These are phyloP conservation scores for Coemansia sp. DNA, from an alignment of 192 early-diverging fungal species.

Conservation along the genomic window DNA sequence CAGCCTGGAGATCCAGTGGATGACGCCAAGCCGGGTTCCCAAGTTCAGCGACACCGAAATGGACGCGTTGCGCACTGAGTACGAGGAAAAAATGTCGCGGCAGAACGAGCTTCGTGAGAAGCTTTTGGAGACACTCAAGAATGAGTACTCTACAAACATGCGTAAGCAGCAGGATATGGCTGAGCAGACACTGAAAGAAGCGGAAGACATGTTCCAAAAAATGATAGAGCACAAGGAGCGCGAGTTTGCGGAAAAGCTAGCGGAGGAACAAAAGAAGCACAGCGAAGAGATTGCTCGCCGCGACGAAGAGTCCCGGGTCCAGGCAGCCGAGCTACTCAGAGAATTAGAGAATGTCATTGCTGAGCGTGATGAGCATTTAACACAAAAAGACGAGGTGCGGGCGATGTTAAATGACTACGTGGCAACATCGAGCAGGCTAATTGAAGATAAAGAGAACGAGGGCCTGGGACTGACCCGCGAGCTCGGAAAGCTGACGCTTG, in stretches of 20 bases:
- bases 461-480: constrained; percentile 28
- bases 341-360: constrained; percentile 29
- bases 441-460: constrained; percentile 34
- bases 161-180: constrained; percentile 33
- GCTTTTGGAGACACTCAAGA: constrained; percentile 39
- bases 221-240: constrained; percentile 29
- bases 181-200: constrained; percentile 34
- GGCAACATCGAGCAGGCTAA: constrained; percentile 18
- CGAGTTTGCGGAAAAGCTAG: constrained; percentile 35
- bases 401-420: constrained; percentile 41
- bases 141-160: constrained; percentile 46
- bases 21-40: constrained; percentile 47
- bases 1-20: constrained; percentile 50
- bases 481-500: constrained; percentile 33
- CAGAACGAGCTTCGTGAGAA: constrained; percentile 48
- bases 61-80: constrained; percentile 23
- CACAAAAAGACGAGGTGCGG: constrained; percentile 25
- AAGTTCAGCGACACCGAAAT: constrained; percentile 52
- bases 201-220: constrained; percentile 30
- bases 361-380: constrained; percentile 21
- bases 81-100: constrained; percentile 30
- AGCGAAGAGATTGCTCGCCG: constrained; percentile 27
- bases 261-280: constrained; percentile 14
- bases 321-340: constrained; percentile 26
- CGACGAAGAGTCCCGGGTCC: constrained; percentile 30